Conservation (phyloP, 2,329 filamentous ascomycete genomes). For the Whalleya microplaca region DNA sequence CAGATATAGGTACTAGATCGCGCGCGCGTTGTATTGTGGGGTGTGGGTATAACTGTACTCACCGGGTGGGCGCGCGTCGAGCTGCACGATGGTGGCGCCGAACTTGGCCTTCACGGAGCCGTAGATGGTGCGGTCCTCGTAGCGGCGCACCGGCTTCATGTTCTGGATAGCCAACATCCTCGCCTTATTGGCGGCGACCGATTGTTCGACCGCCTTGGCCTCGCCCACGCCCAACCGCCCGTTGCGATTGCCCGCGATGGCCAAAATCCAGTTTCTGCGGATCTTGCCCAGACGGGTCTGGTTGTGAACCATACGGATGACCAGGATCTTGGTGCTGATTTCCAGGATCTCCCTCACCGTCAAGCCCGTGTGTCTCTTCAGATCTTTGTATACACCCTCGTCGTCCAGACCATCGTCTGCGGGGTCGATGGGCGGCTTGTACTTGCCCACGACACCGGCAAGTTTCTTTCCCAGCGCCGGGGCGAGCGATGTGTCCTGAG, state of each 20-base stretch:
- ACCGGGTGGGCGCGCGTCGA: constrained; percentile 88
- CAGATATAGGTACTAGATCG: background rate
- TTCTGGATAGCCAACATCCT: constrained; percentile 83
- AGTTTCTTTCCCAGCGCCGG: constrained; percentile 55
- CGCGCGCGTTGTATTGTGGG: too few species aligned
- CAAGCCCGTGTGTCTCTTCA: constrained; percentile 61
- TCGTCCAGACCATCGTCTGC: constrained; percentile 56
- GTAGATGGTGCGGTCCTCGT: constrained; percentile 90
- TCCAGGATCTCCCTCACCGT: constrained; percentile 53
- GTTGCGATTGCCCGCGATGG: constrained; percentile 83
- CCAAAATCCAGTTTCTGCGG: constrained; percentile 72
- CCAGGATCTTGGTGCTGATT: constrained; percentile 72
- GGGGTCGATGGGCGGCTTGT: constrained; percentile 52
- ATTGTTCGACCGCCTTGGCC: constrained; percentile 79
- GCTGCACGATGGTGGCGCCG: constrained; percentile 81
- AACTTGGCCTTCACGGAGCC: constrained; percentile 84
- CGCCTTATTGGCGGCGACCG: constrained; percentile 72
- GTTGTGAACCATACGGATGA: constrained; percentile 77
- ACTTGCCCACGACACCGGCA: constrained; percentile 55
- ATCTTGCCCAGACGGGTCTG: constrained; percentile 98
- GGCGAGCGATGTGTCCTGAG: constrained; percentile 49
- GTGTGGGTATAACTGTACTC: constrained; percentile 40
- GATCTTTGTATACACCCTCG: constrained; percentile 52
- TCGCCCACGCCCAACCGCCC: constrained; percentile 88
- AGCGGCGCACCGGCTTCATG: constrained; percentile 89